phyloP scores from a whole-genome alignment of 768 basidiomycete genomes.

The Lactarius hengduanensis region DNA sequence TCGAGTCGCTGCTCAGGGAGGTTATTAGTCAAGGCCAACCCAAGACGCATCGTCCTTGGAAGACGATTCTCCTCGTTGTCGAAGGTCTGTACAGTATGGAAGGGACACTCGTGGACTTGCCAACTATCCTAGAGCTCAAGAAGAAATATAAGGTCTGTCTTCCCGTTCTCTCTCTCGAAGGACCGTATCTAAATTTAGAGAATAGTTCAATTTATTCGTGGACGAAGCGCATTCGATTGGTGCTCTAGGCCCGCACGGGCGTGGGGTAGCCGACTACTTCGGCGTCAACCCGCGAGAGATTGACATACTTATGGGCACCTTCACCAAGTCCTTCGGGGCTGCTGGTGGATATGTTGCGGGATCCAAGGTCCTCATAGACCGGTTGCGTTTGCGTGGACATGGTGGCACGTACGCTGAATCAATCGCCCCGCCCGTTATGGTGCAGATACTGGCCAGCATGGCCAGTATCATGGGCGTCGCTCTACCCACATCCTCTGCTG shows the following conservation, averaged over 20 bases:
- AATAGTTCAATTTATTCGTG: slow-evolving; percentile 90
- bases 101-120: slow-evolving; percentile 88
- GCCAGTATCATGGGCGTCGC: slow-evolving; percentile 93
- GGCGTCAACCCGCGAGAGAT: slow-evolving; percentile 73
- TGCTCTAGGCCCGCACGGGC: slow-evolving; percentile 90
- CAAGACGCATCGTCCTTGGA: slow-evolving; percentile 98
- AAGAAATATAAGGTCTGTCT: slow-evolving; percentile 85
- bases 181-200: background rate
- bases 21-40: slow-evolving; percentile 97
- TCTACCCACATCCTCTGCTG: slow-evolving; percentile 35
- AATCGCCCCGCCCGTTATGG: slow-evolving; percentile 87
- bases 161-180: background rate
- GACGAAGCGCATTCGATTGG: slow-evolving; percentile 99
- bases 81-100: slow-evolving; percentile 99
- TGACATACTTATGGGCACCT: slow-evolving; percentile 98
- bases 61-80: slow-evolving; percentile 92
- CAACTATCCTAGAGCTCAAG: slow-evolving; percentile 81
- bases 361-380: slow-evolving; percentile 73
- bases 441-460: slow-evolving; percentile 90
- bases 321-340: slow-evolving; percentile 93
- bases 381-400: slow-evolving; percentile 78
- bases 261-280: slow-evolving; percentile 95
- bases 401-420: slow-evolving; percentile 85
- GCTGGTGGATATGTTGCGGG: slow-evolving; percentile 96
- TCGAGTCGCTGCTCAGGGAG: slow-evolving; percentile 83